phyloP scores from a whole-genome alignment of 1,284 basidiomycete genomes.

The Irpex lacteus region DNA sequence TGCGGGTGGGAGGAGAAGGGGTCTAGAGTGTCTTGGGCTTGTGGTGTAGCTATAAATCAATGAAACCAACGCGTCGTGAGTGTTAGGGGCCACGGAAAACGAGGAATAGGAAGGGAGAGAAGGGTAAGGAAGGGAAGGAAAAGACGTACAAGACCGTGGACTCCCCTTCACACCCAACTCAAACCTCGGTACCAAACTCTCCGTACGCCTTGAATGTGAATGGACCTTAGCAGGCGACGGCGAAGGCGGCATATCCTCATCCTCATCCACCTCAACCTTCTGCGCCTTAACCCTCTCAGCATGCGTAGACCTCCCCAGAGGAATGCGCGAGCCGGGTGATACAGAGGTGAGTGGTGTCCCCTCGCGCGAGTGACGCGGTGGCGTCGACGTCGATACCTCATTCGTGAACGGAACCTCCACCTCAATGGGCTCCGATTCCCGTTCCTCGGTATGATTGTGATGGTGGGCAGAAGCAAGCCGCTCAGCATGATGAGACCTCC shows the following conservation, averaged over 20 bases:
- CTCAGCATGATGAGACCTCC: constrained; percentile 65
- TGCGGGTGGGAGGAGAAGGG: background rate
- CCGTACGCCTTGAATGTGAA: constrained; percentile 10
- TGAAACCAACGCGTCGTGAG: too few relatives aligned
- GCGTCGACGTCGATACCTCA: too few relatives aligned
- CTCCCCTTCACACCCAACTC: background rate
- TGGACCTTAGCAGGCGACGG: constrained; percentile 53
- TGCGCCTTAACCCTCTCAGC: constrained; percentile 41
- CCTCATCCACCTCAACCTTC: constrained; percentile 36
- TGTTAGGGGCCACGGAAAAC: too few relatives aligned
- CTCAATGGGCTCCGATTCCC: background rate
- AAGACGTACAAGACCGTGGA: constrained; percentile 4
- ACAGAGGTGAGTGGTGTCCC: constrained; percentile 11
- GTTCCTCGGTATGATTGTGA: background rate
- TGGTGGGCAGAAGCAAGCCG: constrained; percentile 26
- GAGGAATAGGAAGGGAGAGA: too few relatives aligned
- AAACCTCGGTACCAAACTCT: constrained; percentile 44
- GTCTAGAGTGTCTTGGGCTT: background rate
- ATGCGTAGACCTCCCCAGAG: constrained; percentile 46
- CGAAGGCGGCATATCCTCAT: constrained; percentile 52
- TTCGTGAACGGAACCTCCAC: background rate
- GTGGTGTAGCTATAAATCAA: background rate
- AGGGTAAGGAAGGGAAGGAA: background rate
- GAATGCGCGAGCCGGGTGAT: constrained; percentile 21
- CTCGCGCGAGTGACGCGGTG: constrained; percentile 3